Conservation (phyloP, 805 yeast species). For the Candida gorgasii region DNA sequence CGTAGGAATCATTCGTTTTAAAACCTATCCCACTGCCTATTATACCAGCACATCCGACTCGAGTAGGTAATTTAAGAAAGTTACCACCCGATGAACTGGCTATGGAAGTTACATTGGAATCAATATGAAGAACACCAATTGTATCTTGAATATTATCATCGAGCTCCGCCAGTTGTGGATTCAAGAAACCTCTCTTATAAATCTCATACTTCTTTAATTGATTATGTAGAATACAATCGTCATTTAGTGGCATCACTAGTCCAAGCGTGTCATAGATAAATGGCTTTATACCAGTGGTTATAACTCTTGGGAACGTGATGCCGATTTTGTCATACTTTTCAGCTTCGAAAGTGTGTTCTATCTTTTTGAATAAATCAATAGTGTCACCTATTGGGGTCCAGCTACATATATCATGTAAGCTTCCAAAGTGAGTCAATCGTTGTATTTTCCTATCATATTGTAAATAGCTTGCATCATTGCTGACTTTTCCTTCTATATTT, state of each 20-base stretch:
- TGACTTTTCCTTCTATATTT: constrained; percentile 40
- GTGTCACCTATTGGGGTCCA: constrained; percentile 34
- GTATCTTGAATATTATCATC: constrained; percentile 35
- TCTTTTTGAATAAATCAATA: constrained; percentile 20
- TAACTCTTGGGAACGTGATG: constrained; percentile 35
- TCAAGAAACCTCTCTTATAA: constrained; percentile 11
- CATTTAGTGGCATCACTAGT: background rate
- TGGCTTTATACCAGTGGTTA: constrained; percentile 17
- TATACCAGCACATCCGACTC: constrained; percentile 57
- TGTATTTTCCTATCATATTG: constrained; percentile 10
- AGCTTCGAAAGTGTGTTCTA: constrained; percentile 22
- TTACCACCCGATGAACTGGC: constrained; percentile 58
- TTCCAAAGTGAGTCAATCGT: constrained; percentile 15
- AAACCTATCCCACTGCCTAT: constrained; percentile 46
- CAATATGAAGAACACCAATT: constrained; percentile 38
- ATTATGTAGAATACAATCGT: constrained; percentile 2
- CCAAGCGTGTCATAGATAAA: constrained; percentile 10
- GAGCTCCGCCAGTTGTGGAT: background rate
- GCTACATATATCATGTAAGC: constrained; percentile 19
- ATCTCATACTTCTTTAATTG: constrained; percentile 10
- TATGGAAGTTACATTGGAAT: constrained; percentile 14
- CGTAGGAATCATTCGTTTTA: constrained; percentile 17
- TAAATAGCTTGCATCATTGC: constrained; percentile 46
- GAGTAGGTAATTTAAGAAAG: constrained; percentile 47
- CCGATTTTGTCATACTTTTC: constrained; percentile 22